Evolutionary conservation across 192 early-diverging fungal genomes (phyloP).

Genomic region (Rhizophlyctis rosea): DNA sequence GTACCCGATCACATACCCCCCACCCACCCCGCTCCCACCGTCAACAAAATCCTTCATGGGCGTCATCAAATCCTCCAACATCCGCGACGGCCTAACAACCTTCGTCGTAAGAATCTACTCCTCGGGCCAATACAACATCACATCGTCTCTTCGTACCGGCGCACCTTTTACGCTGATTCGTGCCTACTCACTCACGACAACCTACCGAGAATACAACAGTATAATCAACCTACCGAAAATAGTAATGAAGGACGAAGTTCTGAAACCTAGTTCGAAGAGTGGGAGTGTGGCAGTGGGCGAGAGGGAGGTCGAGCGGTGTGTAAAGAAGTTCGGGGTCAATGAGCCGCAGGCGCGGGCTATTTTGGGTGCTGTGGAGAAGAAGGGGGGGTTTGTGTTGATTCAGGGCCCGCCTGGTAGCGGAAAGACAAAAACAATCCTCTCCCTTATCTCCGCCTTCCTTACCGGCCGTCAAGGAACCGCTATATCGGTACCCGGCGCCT

Average conservation of each 20-base stretch:
- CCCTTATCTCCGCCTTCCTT: conserved; percentile 70
- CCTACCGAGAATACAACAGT: conserved; percentile 79
- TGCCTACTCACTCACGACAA: conserved; percentile 67
- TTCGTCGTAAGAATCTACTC: conserved; percentile 48
- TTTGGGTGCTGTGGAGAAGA: conserved; percentile 54
- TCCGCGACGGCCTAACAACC: conserved; percentile 41
- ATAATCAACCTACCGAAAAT: conserved; percentile 63
- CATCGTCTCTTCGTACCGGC: conserved; percentile 22
- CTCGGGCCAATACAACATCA: conserved; percentile 35
- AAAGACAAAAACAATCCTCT: conserved; percentile 90
- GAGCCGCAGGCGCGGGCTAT: conserved; percentile 89
- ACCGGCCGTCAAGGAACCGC: conserved; percentile 14
- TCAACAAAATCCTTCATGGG: conserved; percentile 46
- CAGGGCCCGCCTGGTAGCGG: conserved; percentile 74
- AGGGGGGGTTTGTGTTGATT: conserved; percentile 81
- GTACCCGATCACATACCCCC: conserved; percentile 3
- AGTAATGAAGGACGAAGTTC: conserved; percentile 59
- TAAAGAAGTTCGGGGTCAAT: conserved; percentile 75
- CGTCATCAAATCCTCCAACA: conserved; percentile 47
- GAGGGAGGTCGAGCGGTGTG: conserved; percentile 34
- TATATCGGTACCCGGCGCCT: conserved; percentile 29
- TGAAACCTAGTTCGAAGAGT: conserved; percentile 50
- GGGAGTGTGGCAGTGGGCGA: conserved; percentile 19
- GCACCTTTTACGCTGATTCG: conserved; percentile 39
- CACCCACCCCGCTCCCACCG: not conserved